Conservation (phyloP, 2,329 filamentous ascomycete genomes). For the Zymoseptoria passerinii region DNA sequence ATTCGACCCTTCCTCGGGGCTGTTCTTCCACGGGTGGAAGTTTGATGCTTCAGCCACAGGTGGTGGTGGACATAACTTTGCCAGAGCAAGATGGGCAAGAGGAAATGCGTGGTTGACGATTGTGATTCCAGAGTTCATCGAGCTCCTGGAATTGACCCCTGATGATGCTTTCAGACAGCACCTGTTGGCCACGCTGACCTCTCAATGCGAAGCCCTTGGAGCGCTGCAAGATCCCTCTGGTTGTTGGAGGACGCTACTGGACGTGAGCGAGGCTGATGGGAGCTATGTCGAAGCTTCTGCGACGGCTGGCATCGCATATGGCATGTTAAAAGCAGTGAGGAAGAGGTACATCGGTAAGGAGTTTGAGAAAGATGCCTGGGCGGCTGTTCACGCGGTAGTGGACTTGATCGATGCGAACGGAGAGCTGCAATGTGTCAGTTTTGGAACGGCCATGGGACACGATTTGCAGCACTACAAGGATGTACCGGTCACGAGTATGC, state of each 20-base stretch:
- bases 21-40: slow-evolving; percentile 79
- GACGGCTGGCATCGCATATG: slow-evolving; percentile 73
- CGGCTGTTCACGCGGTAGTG: slow-evolving; percentile 59
- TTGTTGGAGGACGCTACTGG: slow-evolving; percentile 67
- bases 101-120: slow-evolving; percentile 72
- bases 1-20: slow-evolving; percentile 60
- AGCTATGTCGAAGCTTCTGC: slow-evolving; percentile 71
- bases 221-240: slow-evolving; percentile 53
- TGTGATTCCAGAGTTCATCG: slow-evolving; percentile 73
- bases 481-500: slow-evolving; percentile 71
- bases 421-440: slow-evolving; percentile 65
- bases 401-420: slow-evolving; percentile 57
- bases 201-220: slow-evolving; percentile 59
- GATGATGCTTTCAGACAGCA: slow-evolving; percentile 54
- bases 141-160: slow-evolving; percentile 55
- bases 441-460: slow-evolving; percentile 70
- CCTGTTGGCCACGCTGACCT: slow-evolving; percentile 55
- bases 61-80: slow-evolving; percentile 48
- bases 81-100: slow-evolving; percentile 48
- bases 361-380: slow-evolving; percentile 54
- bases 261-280: slow-evolving; percentile 56
- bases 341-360: slow-evolving; percentile 59
- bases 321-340: slow-evolving; percentile 64
- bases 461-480: slow-evolving; percentile 68
- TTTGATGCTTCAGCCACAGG: slow-evolving; percentile 54